Base-by-base conservation (phyloP, 371 early-diverging fungal genomes). In the Actinomucor elegans region DNA sequence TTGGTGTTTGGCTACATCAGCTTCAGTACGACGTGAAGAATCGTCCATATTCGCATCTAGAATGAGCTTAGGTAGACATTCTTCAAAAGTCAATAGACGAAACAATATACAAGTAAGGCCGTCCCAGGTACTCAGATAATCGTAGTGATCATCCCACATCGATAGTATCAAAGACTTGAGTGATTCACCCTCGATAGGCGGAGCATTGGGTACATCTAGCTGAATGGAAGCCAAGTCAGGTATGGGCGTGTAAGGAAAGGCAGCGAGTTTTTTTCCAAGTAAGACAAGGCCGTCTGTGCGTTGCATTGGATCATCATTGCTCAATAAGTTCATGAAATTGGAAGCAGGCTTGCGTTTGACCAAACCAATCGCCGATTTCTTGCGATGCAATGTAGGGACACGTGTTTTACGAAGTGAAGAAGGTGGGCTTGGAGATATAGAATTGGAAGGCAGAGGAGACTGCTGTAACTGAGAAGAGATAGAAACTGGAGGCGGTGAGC, bases 41-140 rank as follows among this genome's bases (percentile, higher is more conserved):
- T 64, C 66, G 24, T 69, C 75, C 21, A 41, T 44, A 21, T 67
- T 42, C 1, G 66, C 70, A 42, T 75, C 75, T 9, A 75, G 43
- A 8, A 75, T 70, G 2, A 72, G 36, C n/a, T 58, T 52, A 4
- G 67, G 71, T 5, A 68, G 34, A 18, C 60, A 68, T 36, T 70
- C 71, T 26, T 78, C 79, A 32, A 78, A 73, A 1, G 71, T 42
- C 1, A 72, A 42, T 2, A 78, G 28, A 40, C 65, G 66, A 17
- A 73, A 27, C 31, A 78, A 47, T 7, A 78, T 54, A 23, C 67
- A 61, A 0, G 60, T 64, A 1, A 71, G 43, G 4, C 56, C 38
- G 35, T 72, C 73, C 73, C 75, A 74, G 15, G 43, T 61, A 8
- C 63, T 64, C 6, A 78, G 33, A 5, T 57, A 45, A 18, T 69